Base-by-base conservation (phyloP, 257 asterid species). In the Euphrasia confusa region DNA sequence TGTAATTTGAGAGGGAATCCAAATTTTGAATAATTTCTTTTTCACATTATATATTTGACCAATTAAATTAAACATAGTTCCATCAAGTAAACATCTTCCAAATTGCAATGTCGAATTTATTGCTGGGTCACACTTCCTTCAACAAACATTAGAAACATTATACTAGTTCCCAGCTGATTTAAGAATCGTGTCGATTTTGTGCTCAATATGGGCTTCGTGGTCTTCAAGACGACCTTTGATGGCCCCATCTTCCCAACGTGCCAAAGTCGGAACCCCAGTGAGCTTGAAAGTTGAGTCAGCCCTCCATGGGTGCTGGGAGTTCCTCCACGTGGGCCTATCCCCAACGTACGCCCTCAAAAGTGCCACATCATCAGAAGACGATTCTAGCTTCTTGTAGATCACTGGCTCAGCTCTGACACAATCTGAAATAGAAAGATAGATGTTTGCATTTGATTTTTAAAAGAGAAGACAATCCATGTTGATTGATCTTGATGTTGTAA, bases 401-500 rank as follows among this genome's bases (percentile, higher is more conserved):
- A 92, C 95, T 0, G 98, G 97, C 64, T 92, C 97, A 70, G 98
- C 97, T 71, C 97, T 77, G 18, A 92, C 98, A 67, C 97, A 92
- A 58, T 92, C 96, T 88, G 75, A 67, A 35, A 30, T 26, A 15
- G 10, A 54, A 72, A 69, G 55, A 44, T 44, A 5, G 15, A 44
- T n/a, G 39, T 33, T 33, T 7, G 7, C 39, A 33, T 7, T 4
- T 7, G 1, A 4, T 33, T 33, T 1, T 33, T 7, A 7, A 33
- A 33, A 33, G 39, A 33, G 39, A 30, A 30, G 33, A 30, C 4
- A 30, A 30, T 30, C 4, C 33, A 3, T 30, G 33, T 21, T 21
- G 24, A 21, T 21, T 21, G 33, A 30, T 3, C 33, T 3, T 30
- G 33, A 30, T 30, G 33, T 30, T 30, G 0, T 30, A 30, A 4